Evolutionary conservation across 345 rosid genomes (phyloP).

Genomic region (Linum tenue): DNA sequence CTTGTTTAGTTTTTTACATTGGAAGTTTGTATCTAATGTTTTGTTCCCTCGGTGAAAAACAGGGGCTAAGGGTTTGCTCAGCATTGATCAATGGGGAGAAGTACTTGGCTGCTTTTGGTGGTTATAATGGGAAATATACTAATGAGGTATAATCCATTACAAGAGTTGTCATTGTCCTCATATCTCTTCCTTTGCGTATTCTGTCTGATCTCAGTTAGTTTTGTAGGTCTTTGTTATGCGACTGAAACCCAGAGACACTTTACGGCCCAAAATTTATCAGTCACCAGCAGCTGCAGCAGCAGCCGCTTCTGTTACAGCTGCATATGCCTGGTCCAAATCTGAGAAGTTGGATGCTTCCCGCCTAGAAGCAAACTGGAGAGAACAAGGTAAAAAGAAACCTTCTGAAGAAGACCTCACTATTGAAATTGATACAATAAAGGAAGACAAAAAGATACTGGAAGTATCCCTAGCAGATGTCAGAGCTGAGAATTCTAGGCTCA

Average conservation of each 20-base stretch:
- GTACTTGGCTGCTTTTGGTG: slow-evolving; percentile 88
- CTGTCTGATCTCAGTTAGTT: neutral
- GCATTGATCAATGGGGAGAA: slow-evolving; percentile 54
- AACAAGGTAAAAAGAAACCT: slow-evolving; percentile 17
- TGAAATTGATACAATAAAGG: slow-evolving; percentile 48
- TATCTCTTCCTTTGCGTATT: too few species aligned
- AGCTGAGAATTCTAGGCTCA: slow-evolving; percentile 50
- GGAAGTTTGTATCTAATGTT: neutral
- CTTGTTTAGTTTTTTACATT: neutral
- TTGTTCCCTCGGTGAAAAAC: slow-evolving; percentile 17
- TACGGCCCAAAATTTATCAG: slow-evolving; percentile 66
- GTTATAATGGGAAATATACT: slow-evolving; percentile 90
- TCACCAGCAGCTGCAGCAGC: slow-evolving; percentile 99
- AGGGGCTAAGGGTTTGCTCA: slow-evolving; percentile 88
- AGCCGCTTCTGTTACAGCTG: slow-evolving; percentile 95
- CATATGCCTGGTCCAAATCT: slow-evolving; percentile 83
- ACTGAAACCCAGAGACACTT: slow-evolving; percentile 53
- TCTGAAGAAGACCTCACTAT: slow-evolving; percentile 31
- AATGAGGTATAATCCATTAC: slow-evolving; percentile 50
- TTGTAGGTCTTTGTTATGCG: slow-evolving; percentile 67
- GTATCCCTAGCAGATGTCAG: slow-evolving; percentile 43
- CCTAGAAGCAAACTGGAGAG: slow-evolving; percentile 31
- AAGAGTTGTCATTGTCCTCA: neutral
- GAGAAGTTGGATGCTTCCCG: slow-evolving; percentile 50
- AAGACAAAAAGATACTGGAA: slow-evolving; percentile 57